Conservation (phyloP, 306 rosid genomes). For the Gynostemma pentaphyllum region DNA sequence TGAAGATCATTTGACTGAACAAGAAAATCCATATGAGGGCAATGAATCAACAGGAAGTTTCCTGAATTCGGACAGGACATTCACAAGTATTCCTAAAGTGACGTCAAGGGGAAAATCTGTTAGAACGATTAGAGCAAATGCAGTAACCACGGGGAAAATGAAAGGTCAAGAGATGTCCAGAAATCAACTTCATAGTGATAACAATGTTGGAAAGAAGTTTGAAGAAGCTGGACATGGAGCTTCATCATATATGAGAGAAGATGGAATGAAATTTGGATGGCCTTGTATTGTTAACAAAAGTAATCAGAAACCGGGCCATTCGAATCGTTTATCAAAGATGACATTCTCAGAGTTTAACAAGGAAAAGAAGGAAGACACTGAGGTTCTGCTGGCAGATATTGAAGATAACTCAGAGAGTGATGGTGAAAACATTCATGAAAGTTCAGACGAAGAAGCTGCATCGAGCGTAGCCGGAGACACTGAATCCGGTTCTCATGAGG, state of each 20-base stretch:
- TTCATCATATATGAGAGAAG: conserved; percentile 24
- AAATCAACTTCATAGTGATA: conserved; percentile 31
- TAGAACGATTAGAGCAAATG: conserved; percentile 56
- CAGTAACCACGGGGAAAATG: conserved; percentile 20
- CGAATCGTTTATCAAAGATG: conserved; percentile 21
- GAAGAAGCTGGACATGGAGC: conserved; percentile 18
- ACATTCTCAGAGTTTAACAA: conserved; percentile 14
- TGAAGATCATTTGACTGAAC: conserved; percentile 22
- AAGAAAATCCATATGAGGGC: conserved; percentile 19
- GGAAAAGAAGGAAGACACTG: conserved; percentile 23
- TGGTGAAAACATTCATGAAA: conserved; percentile 21
- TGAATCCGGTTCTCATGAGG: conserved; percentile 56
- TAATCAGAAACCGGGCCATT: too few relatives aligned
- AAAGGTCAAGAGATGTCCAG: conserved; percentile 22
- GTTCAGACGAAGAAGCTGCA: conserved; percentile 37
- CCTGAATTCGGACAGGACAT: conserved; percentile 22
- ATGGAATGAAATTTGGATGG: conserved; percentile 27
- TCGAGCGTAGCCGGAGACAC: conserved; percentile 24
- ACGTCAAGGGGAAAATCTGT: conserved; percentile 65
- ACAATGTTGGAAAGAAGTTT: conserved; percentile 24
- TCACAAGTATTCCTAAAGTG: conserved; percentile 25
- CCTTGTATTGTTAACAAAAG: conserved; percentile 16
- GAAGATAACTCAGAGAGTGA: conserved; percentile 26
- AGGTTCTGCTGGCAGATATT: conserved; percentile 13
- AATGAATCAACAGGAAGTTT: conserved; percentile 21